Percentiles rank a stretch among this genome's conserved stretches.
Conservation (phyloP, 1,284 basidiomycete species). For the Puccinia hordei region DNA sequence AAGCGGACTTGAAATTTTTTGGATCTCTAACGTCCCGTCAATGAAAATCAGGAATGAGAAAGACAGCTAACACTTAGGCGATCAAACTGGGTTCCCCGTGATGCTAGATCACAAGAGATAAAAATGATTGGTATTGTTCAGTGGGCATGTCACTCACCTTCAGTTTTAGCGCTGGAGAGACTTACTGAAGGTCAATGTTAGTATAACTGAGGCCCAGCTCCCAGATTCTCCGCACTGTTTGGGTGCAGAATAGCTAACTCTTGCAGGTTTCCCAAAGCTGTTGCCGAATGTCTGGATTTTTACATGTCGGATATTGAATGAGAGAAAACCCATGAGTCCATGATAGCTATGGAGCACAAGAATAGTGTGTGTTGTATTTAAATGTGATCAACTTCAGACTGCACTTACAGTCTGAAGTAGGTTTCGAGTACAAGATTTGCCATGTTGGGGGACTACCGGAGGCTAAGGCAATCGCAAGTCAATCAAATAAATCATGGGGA, state of each 20-base stretch:
- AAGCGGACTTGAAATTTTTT: neutral
- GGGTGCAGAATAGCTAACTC: constrained; percentile 33
- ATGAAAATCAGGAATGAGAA: neutral
- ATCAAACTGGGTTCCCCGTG: constrained; percentile 45
- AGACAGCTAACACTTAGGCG: constrained; percentile 38
- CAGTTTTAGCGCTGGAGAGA: neutral
- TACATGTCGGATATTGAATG: neutral
- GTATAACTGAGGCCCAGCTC: constrained; percentile 45
- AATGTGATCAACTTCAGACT: neutral
- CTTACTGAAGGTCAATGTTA: constrained; percentile 41
- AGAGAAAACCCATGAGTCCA: neutral
- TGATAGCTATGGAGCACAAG: neutral
- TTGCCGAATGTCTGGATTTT: constrained; percentile 40
- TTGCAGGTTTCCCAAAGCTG: constrained; percentile 38
- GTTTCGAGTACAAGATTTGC: constrained; percentile 23
- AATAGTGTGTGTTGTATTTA: too few species aligned
- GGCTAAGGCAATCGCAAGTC: constrained; percentile 16
- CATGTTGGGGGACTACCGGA: constrained; percentile 33
- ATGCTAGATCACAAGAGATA: constrained; percentile 29
- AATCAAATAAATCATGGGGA: too few species aligned
- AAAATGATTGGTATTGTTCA: neutral
- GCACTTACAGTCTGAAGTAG: constrained; percentile 29
- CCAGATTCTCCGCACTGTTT: constrained; percentile 31
- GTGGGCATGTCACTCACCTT: neutral
- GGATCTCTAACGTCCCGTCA: neutral